Percentiles rank a stretch among this genome's conserved stretches.
These are phyloP conservation scores for Pichia sp. DNA, from an alignment of 1,139 yeast genomes.

Conservation along the genomic window DNA sequence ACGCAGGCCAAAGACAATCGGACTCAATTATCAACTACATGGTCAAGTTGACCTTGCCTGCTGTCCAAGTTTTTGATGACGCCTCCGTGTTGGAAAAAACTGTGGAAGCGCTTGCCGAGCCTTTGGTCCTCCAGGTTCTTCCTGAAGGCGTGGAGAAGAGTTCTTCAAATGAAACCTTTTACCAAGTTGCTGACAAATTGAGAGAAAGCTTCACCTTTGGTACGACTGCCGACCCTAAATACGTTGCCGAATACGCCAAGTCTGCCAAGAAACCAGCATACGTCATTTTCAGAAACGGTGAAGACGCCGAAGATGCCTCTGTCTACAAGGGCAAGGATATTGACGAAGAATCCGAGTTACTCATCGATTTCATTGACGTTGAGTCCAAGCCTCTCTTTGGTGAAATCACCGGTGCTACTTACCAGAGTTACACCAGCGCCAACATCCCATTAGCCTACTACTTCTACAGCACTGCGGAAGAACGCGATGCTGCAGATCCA, in stretches of 20 bases:
- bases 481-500: constrained; percentile 53
- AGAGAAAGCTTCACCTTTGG: constrained; percentile 64
- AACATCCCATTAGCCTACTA: constrained; percentile 81
- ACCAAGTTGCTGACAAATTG: constrained; percentile 48
- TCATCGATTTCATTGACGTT: constrained; percentile 54
- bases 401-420: constrained; percentile 81
- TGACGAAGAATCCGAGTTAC: constrained; percentile 32
- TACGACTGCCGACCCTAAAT: constrained; percentile 46
- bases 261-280: constrained; percentile 42
- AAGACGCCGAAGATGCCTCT: constrained; percentile 38
- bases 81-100: constrained; percentile 49
- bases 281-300: constrained; percentile 45
- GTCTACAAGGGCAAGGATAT: constrained; percentile 37
- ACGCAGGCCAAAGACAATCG: constrained; percentile 81
- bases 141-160: constrained; percentile 37
- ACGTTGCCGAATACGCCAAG: constrained; percentile 42
- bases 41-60: constrained; percentile 79
- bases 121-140: constrained; percentile 52
- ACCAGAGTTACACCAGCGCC: constrained; percentile 66
- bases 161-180: constrained; percentile 44
- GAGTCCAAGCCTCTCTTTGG: constrained; percentile 88
- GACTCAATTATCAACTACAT: constrained; percentile 73
- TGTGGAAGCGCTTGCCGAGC: constrained; percentile 43
- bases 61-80: constrained; percentile 54
- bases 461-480: constrained; percentile 69